A percentile compares a stretch with the other conserved stretches of the same genome.
Conservation (phyloP, 129 eudicot genomes). For the Lactuca saligna region DNA sequence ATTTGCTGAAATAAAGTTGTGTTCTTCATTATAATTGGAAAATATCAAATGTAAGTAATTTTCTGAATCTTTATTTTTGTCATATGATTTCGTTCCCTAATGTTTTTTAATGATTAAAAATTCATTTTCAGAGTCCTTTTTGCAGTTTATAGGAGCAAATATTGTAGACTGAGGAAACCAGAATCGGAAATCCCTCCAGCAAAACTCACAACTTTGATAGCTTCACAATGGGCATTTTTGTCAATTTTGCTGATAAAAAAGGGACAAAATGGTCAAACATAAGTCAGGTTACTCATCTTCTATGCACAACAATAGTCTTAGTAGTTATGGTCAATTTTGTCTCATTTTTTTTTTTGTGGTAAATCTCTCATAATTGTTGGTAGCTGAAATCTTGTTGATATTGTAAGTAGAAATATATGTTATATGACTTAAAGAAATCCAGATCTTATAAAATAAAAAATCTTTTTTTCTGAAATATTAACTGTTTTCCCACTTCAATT, state of each 20-base stretch:
- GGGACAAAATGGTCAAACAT: conserved; percentile 17
- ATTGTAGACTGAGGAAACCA: conserved; percentile 2
- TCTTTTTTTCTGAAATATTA: no score
- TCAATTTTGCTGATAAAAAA: conserved; percentile 3
- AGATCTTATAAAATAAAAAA: no score
- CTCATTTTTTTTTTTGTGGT: conserved; percentile 6
- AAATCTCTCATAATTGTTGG: not conserved
- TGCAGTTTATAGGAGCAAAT: conserved; percentile 30
- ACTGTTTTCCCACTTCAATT: no score
- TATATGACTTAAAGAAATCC: no score
- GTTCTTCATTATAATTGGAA: conserved; percentile 22
- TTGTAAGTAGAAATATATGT: conserved; percentile 1
- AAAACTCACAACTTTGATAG: conserved; percentile 8
- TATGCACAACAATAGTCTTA: not conserved
- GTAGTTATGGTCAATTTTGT: conserved; percentile 5
- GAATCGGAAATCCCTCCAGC: not conserved
- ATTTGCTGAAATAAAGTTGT: conserved; percentile 30
- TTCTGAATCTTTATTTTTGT: not conserved
- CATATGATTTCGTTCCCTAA: conserved; percentile 18
- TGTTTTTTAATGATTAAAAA: conserved; percentile 9
- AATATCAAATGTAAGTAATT: conserved; percentile 34
- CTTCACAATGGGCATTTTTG: conserved; percentile 4
- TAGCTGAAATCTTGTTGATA: not conserved
- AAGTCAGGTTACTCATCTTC: conserved; percentile 4
- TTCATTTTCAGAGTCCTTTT: conserved; percentile 3